A percentile compares a stretch with the other conserved stretches of the same genome.
phyloP scores from a whole-genome alignment of 306 rosid species.

The Morella rubra region DNA sequence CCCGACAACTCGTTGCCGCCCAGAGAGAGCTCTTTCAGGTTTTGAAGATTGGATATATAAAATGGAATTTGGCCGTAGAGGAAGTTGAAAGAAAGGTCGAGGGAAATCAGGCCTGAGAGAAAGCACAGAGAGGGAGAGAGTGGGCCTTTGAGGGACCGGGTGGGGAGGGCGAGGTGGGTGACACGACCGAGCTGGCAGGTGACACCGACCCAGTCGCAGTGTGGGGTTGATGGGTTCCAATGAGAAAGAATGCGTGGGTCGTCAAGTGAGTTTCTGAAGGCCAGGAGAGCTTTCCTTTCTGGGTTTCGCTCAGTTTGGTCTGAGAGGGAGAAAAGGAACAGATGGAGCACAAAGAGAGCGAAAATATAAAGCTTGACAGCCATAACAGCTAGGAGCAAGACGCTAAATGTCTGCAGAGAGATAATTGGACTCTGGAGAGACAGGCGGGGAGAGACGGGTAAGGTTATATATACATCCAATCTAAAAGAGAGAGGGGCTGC shows the following conservation, averaged over 20 bases:
- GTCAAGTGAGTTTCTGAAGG: slow-evolving; percentile 58
- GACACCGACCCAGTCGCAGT: slow-evolving; percentile 81
- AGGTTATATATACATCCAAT: slow-evolving; percentile 12
- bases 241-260: slow-evolving; percentile 46
- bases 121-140: slow-evolving; percentile 50
- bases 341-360: slow-evolving; percentile 22
- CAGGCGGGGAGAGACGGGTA: neutral
- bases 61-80: slow-evolving; percentile 63
- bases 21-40: slow-evolving; percentile 39
- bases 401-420: neutral
- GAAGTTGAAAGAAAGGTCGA: slow-evolving; percentile 62
- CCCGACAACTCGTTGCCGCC: slow-evolving; percentile 44
- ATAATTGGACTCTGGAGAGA: neutral
- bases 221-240: slow-evolving; percentile 54
- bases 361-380: slow-evolving; percentile 28
- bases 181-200: slow-evolving; percentile 72
- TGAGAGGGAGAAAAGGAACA: slow-evolving; percentile 20
- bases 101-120: slow-evolving; percentile 47
- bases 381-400: slow-evolving; percentile 24
- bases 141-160: slow-evolving; percentile 44
- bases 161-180: slow-evolving; percentile 56
- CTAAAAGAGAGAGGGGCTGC: slow-evolving; percentile 2
- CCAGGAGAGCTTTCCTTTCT: slow-evolving; percentile 52
- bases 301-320: slow-evolving; percentile 27
- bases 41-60: slow-evolving; percentile 29